Evolutionary conservation across 2,329 filamentous ascomycete species (phyloP), one percentile per base, ranked within the genome.

Genomic region (Apiospora malaysiana): DNA sequence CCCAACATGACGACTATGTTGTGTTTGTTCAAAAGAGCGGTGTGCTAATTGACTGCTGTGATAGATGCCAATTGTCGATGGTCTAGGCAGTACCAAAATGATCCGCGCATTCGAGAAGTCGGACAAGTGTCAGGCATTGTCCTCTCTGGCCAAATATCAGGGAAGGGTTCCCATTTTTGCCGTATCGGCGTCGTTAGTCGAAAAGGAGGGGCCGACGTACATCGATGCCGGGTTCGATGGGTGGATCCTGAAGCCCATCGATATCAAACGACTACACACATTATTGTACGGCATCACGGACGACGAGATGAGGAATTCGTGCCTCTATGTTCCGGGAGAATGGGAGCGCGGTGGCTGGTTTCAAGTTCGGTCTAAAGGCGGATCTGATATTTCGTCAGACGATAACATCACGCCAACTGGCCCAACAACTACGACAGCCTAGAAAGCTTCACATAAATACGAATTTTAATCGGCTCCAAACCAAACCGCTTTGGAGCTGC

Each of bases 281-380:
- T 84, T 97, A 9, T 85, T 97, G 70, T 80, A 84, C 0, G 94
- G 93, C 0, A 93, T 96, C 49, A 85, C 89, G 2, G 87, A 93
- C 65, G 82, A 87, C 0, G 81, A 87, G 0, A 82, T 86, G 0
- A 86, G 93, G 23, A 81, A 87, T 23, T 80, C 84, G n/a, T 91
- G 89, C 75, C 78, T 94, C 0, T 97, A 97, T 77, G 81, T 85
- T 63, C 84, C 89, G 2, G 94, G 94, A 0, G 80, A 90, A 65
- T 97, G 94, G 94, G 94, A 97, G 75, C 83, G 85, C n/a, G 94
- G 94, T 4, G 94, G 94, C 0, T 97, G 94, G 94, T 96, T 97
- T n/a, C 51, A 59, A 18, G 7, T 18, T 12, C 51, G 51, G 51
- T 59, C 51, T 10, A 37, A 12, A 21, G 27, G 16, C 21, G 18